Evolutionary conservation across 495 filamentous ascomycete species (phyloP).

Genomic region (Penicillium ochrochloron): DNA sequence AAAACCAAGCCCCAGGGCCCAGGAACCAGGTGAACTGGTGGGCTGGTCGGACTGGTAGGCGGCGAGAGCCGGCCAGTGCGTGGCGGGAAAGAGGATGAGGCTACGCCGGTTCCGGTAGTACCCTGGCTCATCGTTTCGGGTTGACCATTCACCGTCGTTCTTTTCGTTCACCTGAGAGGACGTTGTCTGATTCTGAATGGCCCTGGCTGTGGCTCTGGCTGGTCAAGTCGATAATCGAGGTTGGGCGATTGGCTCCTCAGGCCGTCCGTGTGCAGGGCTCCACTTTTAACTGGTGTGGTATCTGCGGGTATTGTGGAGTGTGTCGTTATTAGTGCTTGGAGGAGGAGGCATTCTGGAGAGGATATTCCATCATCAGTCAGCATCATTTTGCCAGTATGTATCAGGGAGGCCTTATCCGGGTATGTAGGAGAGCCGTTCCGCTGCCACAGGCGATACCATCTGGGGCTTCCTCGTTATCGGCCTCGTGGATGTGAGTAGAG

Average conservation of each 20-base stretch:
- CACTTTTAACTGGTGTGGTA: background rate
- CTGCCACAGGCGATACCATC: background rate
- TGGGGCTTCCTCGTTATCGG: background rate
- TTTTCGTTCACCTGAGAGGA: slow-evolving; percentile 5
- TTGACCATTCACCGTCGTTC: background rate
- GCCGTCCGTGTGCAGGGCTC: slow-evolving; percentile 1
- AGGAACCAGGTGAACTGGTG: background rate
- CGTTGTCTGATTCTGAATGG: slow-evolving; percentile 7
- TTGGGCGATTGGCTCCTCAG: background rate
- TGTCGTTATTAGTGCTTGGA: background rate
- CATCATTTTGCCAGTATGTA: background rate
- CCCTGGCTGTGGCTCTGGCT: slow-evolving; percentile 3
- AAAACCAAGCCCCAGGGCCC: background rate
- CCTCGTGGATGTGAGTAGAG: background rate
- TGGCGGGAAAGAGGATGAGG: slow-evolving; percentile 10
- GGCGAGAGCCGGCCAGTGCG: slow-evolving; percentile 9
- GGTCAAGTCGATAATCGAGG: slow-evolving; percentile 7
- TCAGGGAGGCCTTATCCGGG: background rate
- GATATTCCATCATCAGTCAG: background rate
- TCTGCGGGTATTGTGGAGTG: slow-evolving; percentile 7
- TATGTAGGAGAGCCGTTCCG: background rate
- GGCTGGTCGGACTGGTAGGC: background rate
- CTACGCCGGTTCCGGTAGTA: slow-evolving; percentile 18
- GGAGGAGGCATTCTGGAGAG: too few species aligned
- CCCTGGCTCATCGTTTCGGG: slow-evolving; percentile 5